Percentiles rank a stretch among this genome's conserved stretches.
Conservation (phyloP, 73 alveolate species). For the Tetrahymena borealis region DNA sequence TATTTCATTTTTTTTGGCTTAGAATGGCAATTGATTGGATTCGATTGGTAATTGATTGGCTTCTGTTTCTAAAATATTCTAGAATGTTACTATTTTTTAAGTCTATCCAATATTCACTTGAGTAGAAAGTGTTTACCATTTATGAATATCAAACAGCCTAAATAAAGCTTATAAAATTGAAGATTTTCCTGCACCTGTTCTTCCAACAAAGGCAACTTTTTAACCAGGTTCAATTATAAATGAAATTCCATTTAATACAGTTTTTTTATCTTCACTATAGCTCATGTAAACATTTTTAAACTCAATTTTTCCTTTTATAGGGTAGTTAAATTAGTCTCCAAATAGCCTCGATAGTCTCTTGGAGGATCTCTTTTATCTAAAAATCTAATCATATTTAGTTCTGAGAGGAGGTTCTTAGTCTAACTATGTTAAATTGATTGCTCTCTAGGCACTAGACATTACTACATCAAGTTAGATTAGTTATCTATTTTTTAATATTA, state of each 20-base stretch:
- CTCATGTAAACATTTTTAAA: constrained; percentile 15
- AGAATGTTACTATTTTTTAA: no score
- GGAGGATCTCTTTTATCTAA: no score
- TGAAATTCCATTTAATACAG: constrained; percentile 9
- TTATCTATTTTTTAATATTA: not conserved
- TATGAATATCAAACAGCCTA: constrained; percentile 49
- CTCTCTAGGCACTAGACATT: constrained; percentile 15
- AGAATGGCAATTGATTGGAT: no score
- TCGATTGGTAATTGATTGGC: no score
- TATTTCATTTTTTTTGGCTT: no score
- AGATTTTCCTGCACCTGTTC: constrained; percentile 56
- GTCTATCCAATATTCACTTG: no score
- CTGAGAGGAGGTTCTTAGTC: not conserved
- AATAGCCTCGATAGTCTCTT: not conserved
- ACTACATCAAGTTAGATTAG: constrained; percentile 2
- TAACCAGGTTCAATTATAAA: constrained; percentile 13
- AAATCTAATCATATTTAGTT: not conserved
- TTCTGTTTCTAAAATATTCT: no score
- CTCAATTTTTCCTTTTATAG: constrained; percentile 23
- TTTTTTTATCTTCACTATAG: constrained; percentile 3
- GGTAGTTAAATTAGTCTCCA: constrained; percentile 49
- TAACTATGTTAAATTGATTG: constrained; percentile 1
- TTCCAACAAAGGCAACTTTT: constrained; percentile 41
- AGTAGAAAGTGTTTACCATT: no score
- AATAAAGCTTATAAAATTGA: constrained; percentile 40